Conservation (phyloP, 495 filamentous ascomycete species). For the Trichodelitschia bisporula region DNA sequence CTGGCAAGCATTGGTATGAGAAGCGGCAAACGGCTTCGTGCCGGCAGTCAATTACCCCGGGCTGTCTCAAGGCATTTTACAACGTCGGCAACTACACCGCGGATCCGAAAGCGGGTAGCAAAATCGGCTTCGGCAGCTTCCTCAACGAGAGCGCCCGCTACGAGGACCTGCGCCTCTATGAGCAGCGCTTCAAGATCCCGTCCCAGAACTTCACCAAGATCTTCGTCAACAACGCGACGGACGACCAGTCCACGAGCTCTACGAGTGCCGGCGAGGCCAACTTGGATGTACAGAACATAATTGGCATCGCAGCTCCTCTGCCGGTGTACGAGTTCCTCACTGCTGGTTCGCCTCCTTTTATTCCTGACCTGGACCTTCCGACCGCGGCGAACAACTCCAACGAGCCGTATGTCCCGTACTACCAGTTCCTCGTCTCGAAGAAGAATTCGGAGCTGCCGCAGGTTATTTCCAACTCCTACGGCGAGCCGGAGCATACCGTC, state of each 20-base stretch:
- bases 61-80: slow-evolving; percentile 34
- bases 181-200: too few species aligned
- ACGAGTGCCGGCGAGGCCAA: slow-evolving; percentile 42
- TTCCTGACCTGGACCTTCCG: slow-evolving; percentile 36
- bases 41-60: slow-evolving; percentile 27
- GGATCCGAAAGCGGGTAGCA: slow-evolving; percentile 20
- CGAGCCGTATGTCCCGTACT: slow-evolving; percentile 53
- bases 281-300: slow-evolving; percentile 47
- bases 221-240: slow-evolving; percentile 20
- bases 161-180: slow-evolving; percentile 15
- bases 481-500: slow-evolving; percentile 57
- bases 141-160: slow-evolving; percentile 16
- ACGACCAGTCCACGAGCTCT: slow-evolving; percentile 43
- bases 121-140: slow-evolving; percentile 42
- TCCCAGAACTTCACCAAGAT: slow-evolving; percentile 10
- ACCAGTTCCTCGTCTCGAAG: slow-evolving; percentile 34
- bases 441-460: slow-evolving; percentile 40
- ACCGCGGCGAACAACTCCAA: slow-evolving; percentile 29
- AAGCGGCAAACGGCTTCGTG: slow-evolving; percentile 15
- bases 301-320: slow-evolving; percentile 30
- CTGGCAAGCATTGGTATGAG: too few species aligned
- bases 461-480: slow-evolving; percentile 57
- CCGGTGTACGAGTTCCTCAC: slow-evolving; percentile 41
- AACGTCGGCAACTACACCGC: slow-evolving; percentile 27
- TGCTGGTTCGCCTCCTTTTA: slow-evolving; percentile 33